A percentile compares a stretch with the other conserved stretches of the same genome.
Evolutionary conservation across 2,329 filamentous ascomycete genomes (phyloP).

Genomic region (Ceratocystis diversiconidia): DNA sequence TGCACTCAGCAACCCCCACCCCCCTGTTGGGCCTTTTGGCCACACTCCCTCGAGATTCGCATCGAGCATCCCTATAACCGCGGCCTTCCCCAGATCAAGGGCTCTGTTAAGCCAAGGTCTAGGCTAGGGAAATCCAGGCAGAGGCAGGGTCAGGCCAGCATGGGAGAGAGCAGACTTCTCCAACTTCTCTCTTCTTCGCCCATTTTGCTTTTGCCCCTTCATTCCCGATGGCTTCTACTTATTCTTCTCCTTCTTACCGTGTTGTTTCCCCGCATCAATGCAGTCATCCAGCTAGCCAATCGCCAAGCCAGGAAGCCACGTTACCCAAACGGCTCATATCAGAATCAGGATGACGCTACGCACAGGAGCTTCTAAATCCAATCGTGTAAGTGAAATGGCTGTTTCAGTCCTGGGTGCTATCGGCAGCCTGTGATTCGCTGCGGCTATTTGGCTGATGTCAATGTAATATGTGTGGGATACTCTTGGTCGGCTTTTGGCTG

Average conservation of each 20-base stretch:
- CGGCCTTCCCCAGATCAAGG: background rate
- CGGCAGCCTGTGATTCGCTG: constrained; percentile 1
- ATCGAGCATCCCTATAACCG: background rate
- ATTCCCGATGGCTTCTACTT: background rate
- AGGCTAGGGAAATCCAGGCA: too few relatives aligned
- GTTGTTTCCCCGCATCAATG: background rate
- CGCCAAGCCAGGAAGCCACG: background rate
- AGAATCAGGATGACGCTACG: background rate
- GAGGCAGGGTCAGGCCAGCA: background rate
- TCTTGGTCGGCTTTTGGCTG: background rate
- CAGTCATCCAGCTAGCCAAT: background rate
- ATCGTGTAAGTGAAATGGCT: constrained; percentile 3
- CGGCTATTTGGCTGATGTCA: background rate
- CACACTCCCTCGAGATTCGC: background rate
- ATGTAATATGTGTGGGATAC: background rate
- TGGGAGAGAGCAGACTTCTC: background rate
- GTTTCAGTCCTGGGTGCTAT: background rate
- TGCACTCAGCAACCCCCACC: background rate
- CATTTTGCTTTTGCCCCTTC: background rate
- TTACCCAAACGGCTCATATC: background rate
- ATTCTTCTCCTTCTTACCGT: background rate
- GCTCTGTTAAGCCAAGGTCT: too few relatives aligned
- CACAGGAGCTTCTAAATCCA: background rate
- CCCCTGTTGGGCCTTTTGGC: background rate
- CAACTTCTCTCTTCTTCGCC: background rate